Evolutionary conservation across 2,329 filamentous ascomycete species (phyloP), one percentile per base, ranked within the genome.

Genomic region (Lasiodiplodia hormozganensis): DNA sequence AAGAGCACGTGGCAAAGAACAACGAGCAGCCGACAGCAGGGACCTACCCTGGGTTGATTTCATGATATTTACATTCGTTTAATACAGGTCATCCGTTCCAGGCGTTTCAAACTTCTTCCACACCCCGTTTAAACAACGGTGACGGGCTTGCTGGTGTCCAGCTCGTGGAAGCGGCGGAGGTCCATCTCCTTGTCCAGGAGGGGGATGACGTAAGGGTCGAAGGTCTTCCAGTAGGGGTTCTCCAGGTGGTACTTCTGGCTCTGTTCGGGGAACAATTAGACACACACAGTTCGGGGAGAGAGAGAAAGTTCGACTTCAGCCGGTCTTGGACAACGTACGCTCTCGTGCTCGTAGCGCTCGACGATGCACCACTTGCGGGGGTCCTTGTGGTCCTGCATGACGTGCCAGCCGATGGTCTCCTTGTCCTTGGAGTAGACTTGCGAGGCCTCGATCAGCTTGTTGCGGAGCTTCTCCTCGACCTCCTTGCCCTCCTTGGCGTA

Each of bases 151-250:
- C 79, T 83, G 8, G 86, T 88, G 71, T 90, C 88, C 74, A 91
- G 78, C 79, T 93, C 91, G 77, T 92, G 88, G 71, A 88, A 85
- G 56, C 90, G 82, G 66, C 89, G 82, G 70, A 93, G 77, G 76
- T 93, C 90, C 89, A 92, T 92, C 10, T 86, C 84, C 76, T 85
- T 85, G 72, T 89, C 90, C 62, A 93, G 80, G 69, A 93, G 76
- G 2, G 90, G 91, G 58, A 88, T 83, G 36, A 93, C 90, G 73
- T 92, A 92, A 6, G 89, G 89, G 76, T 92, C 90, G 73, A 93
- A 92, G 0, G 90, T 92, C 82, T 91, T 86, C 89, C 89, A 92
- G 83, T 92, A 92, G 0, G 89, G 89, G 79, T 92, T 92, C 74
- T 81, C 79, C 8, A 84, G 77, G 69, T 84, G 82, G 72, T 82